Evolutionary conservation across 164 flowering plant genomes (phyloP), one percentile per base, ranked within the genome.

Genomic region (Chimonanthus praecox): DNA sequence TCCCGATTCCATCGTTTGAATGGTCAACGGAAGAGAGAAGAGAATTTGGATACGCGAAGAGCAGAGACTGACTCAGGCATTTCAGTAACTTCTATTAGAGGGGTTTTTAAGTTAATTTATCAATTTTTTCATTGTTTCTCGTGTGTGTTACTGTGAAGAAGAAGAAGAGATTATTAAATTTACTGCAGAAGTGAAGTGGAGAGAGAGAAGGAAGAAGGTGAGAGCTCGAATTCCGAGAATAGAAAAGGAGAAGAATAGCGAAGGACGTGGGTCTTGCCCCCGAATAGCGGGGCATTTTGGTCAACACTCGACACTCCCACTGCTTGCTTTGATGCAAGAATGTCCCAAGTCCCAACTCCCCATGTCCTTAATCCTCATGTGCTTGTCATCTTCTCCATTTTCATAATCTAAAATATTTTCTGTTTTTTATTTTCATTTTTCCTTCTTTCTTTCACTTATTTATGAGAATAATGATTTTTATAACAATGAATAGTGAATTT

Each of bases 251-350:
- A 72, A 58, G 76, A 72, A 72, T 65, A 74, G 84, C 87, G 83
- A 67, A 74, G 83, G 84, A 85, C 81, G 80, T 70, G 89, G 88
- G 83, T 75, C 73, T 74, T 82, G 87, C 84, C 73, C 58, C 87
- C 84, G 62, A 72, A 74, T 67, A 72, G 79, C 33, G 85, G 80
- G 69, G 79, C 87, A 86, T 0, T 58, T 72, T 77, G 74, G 87
- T 86, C 89, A 86, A 84, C 78, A 16, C 58, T 2, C 54, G 11
- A 47, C 70, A 63, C 13, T 64, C 10, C 18, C 49, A n/a, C 16
- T 54, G 21, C 15, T 70, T 58, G 11, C 16, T 58, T 58, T 54
- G 60, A 54, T 10, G 15, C 60, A 5, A 54, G 60, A 1, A 16
- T 10, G 60, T 54, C 60, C 8, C 15, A 10, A 10, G 60, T 54